phyloP scores from a whole-genome alignment of 225 moss, liverwort and hornwort genomes.

The Ulota crispa region DNA sequence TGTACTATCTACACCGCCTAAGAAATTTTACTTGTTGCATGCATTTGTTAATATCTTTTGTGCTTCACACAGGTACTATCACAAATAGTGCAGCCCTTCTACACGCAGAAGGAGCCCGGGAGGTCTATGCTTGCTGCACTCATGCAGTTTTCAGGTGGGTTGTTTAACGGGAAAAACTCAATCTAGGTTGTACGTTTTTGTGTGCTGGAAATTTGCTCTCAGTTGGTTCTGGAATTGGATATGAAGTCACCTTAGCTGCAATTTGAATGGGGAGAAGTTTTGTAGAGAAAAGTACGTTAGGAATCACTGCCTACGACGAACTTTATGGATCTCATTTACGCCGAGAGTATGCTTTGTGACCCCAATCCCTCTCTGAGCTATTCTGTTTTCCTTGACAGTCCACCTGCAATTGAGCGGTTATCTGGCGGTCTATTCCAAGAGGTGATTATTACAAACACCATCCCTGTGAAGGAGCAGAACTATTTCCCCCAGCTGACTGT shows the following conservation, averaged over 20 bases:
- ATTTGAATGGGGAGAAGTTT: neutral
- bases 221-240: neutral
- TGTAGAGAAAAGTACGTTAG: neutral
- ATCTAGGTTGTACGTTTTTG: neutral
- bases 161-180: neutral
- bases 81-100: constrained; percentile 91
- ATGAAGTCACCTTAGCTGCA: neutral
- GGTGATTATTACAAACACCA: constrained; percentile 83
- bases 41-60: neutral
- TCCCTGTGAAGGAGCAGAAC: constrained; percentile 72
- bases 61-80: constrained; percentile 63
- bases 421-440: constrained; percentile 94
- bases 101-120: constrained; percentile 90
- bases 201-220: neutral
- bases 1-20: neutral
- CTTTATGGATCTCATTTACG: neutral
- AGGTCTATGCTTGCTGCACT: constrained; percentile 97
- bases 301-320: neutral
- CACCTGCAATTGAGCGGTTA: constrained; percentile 82
- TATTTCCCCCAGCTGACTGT: constrained; percentile 89
- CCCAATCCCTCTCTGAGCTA: neutral
- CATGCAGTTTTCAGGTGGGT: constrained; percentile 92
- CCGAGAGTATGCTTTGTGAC: neutral
- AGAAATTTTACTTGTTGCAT: neutral
- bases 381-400: constrained; percentile 47